Base-by-base conservation (phyloP, 2,329 filamentous ascomycete genomes). In the Fusarium abutilonis region DNA sequence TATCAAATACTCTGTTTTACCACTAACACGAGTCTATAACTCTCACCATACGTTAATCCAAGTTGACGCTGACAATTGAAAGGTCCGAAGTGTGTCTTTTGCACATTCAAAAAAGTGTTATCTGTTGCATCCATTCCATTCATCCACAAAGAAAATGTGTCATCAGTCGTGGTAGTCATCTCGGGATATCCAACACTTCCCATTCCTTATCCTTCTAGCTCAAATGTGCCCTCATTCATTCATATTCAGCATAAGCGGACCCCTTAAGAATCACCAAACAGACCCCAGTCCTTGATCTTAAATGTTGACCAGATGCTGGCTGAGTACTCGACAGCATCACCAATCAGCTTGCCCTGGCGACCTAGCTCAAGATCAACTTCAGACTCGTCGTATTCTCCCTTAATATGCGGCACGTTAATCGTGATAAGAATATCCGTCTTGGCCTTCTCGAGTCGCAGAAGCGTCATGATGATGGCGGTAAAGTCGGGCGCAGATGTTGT, bases 401-500 rank as follows among this genome's bases (percentile, higher is more conserved):
- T 83, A 66, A 92, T 89, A 72, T 95, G 89, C 26, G 93, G 94
- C 43, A 96, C 90, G 76, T 97, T 97, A 72, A 97, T 86, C 36
- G 91, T 91, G 61, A 97, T 86, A 42, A 97, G 79, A 35, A 98
- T 79, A 76, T 98, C 94, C 1, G 93, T 94, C 54, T 81, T 82
- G 72, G 93, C 83, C 69, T 85, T 83, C 75, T 89, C 89, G 42
- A 98, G 81, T 14, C 94, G 84, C 53, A 97, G 78, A 36, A 97
- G 80, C 14, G 92, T 86, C 64, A 96, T 82, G 65, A 93, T 86
- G 57, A 95, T 88, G 38, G 86, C 90, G 8, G 91, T 91, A 75
- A 90, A 90, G 71, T 88, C 83, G 41, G 78, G 83, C 19, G 77
- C 79, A 66, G 79, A 73, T 60, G 73, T 65, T 50, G 71, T 68